A percentile compares a stretch with the other conserved stretches of the same genome.
phyloP scores from a whole-genome alignment of 2,329 filamentous ascomycete genomes.

The Fusarium duplospermum region DNA sequence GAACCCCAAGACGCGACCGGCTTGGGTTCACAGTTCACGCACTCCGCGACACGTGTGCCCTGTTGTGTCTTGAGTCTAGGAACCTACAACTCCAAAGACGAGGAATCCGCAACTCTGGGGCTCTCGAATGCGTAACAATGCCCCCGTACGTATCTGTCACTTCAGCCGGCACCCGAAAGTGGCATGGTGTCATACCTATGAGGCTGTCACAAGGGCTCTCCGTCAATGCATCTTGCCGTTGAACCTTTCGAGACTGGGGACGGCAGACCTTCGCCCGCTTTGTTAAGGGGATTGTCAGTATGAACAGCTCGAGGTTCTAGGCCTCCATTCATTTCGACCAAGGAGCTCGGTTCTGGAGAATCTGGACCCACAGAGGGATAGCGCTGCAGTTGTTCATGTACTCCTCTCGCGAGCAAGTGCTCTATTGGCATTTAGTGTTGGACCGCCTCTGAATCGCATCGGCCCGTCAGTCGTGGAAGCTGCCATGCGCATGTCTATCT shows the following conservation, averaged over 20 bases:
- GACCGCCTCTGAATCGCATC: conserved; percentile 21
- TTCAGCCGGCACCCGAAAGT: neutral
- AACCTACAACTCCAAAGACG: conserved; percentile 11
- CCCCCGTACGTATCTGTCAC: neutral
- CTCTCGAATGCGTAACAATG: conserved; percentile 25
- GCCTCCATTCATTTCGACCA: neutral
- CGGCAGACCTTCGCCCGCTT: conserved; percentile 13
- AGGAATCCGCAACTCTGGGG: neutral
- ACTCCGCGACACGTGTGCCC: conserved; percentile 35
- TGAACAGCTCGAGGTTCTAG: neutral
- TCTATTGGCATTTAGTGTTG: conserved; percentile 9
- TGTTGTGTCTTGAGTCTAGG: conserved; percentile 26
- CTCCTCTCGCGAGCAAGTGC: conserved; percentile 6
- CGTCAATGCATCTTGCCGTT: conserved; percentile 24
- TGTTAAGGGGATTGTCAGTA: neutral
- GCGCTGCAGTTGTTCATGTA: conserved; percentile 12
- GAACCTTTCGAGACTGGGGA: conserved; percentile 1
- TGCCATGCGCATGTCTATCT: conserved; percentile 1
- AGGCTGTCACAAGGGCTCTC: conserved; percentile 18
- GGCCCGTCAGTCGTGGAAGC: conserved; percentile 12
- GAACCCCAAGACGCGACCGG: neutral
- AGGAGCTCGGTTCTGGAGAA: neutral
- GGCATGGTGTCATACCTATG: conserved; percentile 26
- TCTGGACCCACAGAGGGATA: neutral
- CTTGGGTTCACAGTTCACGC: conserved; percentile 27